Base-by-base conservation (phyloP, 2,329 filamentous ascomycete genomes). In the Fusarium annulatum region DNA sequence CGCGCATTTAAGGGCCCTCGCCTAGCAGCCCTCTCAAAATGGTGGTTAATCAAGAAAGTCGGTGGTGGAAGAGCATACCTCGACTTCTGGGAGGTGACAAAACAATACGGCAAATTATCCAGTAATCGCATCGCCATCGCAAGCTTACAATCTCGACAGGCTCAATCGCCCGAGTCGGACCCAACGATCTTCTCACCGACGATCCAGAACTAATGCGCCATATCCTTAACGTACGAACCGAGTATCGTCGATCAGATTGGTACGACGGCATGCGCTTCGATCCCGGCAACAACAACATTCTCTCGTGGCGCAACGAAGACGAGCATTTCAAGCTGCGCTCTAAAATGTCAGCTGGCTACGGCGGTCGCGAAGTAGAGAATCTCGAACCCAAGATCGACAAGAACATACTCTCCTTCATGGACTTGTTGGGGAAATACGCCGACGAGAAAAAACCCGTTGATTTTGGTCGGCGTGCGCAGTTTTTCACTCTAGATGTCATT, bases 401-500 rank as follows among this genome's bases (percentile, higher is more conserved):
- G 21, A 84, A 86, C 48, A 80, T 90, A 11, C 64, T 80, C 26
- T 81, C 86, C 4, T 79, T 89, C 2, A 71, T 88, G 26, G 56
- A 78, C 1, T 80, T 89, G 3, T 39, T 77, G 0, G 18, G 49
- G 0, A 68, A 60, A 9, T 77, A 76, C 39, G 69, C 69, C 0
- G 43, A 62, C 0, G 48, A 61, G 23, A 66, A 61, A 7, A 64
- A 62, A 0, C 23, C 63, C 0, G 38, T 78, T 81, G 86, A 89
- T 64, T 76, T 89, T 26, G 85, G 84, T 6, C 79, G 80, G 10
- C 85, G 86, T 38, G 82, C 84, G 4, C 85, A 87, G 46, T 88
- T 83, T 79, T 85, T 88, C 45, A 88, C 87, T 0, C 77, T 89
- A 0, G 88, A 90, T 65, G 85, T 89, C 33, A 87, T 89, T 49